Evolutionary conservation across 768 basidiomycete species (phyloP).

Genomic region (Tubosaeta sp.): DNA sequence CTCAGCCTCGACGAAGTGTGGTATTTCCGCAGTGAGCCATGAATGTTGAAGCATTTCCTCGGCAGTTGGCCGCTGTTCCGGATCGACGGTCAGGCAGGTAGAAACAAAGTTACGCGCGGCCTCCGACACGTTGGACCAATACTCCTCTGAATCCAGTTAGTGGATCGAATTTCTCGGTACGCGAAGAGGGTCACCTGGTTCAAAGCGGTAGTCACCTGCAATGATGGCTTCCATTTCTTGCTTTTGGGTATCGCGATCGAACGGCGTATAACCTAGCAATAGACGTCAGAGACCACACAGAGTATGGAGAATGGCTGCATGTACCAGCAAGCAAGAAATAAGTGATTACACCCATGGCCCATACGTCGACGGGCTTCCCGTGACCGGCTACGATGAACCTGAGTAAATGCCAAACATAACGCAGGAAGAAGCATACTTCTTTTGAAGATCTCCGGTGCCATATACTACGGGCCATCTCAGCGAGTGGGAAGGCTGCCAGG

Average conservation of each 20-base stretch:
- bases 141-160: conserved; percentile 49
- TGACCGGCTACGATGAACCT: conserved; percentile 62
- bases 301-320: background rate
- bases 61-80: conserved; percentile 74
- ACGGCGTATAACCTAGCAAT: conserved; percentile 82
- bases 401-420: background rate
- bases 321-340: conserved; percentile 85
- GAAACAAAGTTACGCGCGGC: conserved; percentile 81
- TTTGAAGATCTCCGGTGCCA: conserved; percentile 96
- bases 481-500: background rate
- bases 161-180: background rate
- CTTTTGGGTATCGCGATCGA: conserved; percentile 85
- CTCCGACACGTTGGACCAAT: conserved; percentile 81
- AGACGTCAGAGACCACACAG: background rate
- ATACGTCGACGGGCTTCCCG: conserved; percentile 90
- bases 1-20: conserved; percentile 61
- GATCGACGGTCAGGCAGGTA: conserved; percentile 83
- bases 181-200: conserved; percentile 43
- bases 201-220: conserved; percentile 88
- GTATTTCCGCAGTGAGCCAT: conserved; percentile 57
- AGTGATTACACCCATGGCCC: conserved; percentile 98
- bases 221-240: conserved; percentile 96
- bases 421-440: conserved; percentile 53
- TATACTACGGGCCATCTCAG: conserved; percentile 50
- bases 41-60: conserved; percentile 66